Conservation (phyloP, 139 green algal genomes). For the Picochlorum costavermella region DNA sequence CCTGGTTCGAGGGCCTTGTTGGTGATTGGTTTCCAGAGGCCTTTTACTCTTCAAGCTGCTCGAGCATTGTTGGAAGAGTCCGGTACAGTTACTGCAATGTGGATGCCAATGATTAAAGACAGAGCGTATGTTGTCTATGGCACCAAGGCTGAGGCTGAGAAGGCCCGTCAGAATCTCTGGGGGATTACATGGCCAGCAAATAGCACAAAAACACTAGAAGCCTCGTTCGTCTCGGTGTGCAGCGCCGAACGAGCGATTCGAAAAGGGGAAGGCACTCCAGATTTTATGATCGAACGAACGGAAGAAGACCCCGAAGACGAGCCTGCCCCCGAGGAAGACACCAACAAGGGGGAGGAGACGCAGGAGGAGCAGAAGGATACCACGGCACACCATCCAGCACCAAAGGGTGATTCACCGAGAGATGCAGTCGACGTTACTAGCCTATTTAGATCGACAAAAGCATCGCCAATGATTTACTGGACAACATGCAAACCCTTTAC, state of each 20-base stretch:
- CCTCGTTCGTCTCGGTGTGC: constrained; percentile 30
- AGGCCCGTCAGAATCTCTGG: constrained; percentile 17
- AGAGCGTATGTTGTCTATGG: constrained; percentile 58
- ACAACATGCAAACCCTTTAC: background rate
- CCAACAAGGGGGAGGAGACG: constrained; percentile 1
- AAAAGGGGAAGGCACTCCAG: constrained; percentile 19
- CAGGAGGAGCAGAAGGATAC: background rate
- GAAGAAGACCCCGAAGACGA: constrained; percentile 17
- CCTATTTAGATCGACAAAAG: constrained; percentile 1
- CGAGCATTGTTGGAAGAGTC: constrained; percentile 39
- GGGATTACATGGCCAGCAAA: constrained; percentile 35
- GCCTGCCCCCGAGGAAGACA: background rate
- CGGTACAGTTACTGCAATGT: constrained; percentile 53
- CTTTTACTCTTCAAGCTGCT: constrained; percentile 50
- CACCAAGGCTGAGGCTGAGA: constrained; percentile 43
- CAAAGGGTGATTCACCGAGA: background rate
- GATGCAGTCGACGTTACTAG: constrained; percentile 2
- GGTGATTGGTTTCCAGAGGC: constrained; percentile 69
- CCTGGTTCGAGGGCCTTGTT: constrained; percentile 41
- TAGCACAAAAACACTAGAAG: constrained; percentile 37
- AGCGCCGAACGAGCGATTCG: constrained; percentile 44
- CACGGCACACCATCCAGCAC: too few relatives aligned
- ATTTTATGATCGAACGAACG: constrained; percentile 18
- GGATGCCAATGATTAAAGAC: constrained; percentile 77
- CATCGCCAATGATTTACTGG: constrained; percentile 3